Conservation (phyloP, 352 stramenopile species). For the Phytophthora pinifolia region DNA sequence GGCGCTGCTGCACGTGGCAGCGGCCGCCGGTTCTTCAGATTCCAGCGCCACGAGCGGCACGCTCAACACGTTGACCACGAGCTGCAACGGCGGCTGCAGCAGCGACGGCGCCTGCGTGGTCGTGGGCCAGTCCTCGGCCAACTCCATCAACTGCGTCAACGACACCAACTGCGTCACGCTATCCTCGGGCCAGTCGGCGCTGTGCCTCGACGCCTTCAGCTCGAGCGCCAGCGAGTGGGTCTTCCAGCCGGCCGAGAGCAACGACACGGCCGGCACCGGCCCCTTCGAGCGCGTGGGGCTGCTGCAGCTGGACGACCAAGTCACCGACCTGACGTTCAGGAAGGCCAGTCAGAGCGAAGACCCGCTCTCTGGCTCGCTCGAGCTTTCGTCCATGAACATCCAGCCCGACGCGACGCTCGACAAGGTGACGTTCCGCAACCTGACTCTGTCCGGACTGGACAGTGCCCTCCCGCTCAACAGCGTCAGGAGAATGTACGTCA, state of each 20-base stretch:
- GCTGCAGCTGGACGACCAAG: conserved; percentile 50
- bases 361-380: conserved; percentile 42
- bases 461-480: conserved; percentile 56
- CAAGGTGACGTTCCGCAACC: conserved; percentile 50
- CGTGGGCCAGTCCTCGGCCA: conserved; percentile 55
- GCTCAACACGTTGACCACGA: conserved; percentile 77
- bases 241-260: conserved; percentile 56
- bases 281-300: conserved; percentile 77
- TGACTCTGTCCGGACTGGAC: conserved; percentile 48
- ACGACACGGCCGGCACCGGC: conserved; percentile 44
- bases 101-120: conserved; percentile 63
- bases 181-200: conserved; percentile 59
- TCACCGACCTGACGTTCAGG: conserved; percentile 55
- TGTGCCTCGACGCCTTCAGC: conserved; percentile 65
- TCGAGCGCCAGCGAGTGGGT: conserved; percentile 39
- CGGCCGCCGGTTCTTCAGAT: conserved; percentile 9
- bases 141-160: conserved; percentile 75
- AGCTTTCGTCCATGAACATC: conserved; percentile 73
- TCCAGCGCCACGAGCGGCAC: conserved; percentile 22
- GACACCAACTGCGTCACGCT: conserved; percentile 69
- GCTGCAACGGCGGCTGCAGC: conserved; percentile 70
- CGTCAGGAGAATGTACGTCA: conserved; percentile 50
- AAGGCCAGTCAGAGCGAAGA: conserved; percentile 32
- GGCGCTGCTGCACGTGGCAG: conserved; percentile 5
- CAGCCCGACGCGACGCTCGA: conserved; percentile 45